Conservation (phyloP, 805 yeast species). For the Hanseniaspora meyeri region DNA sequence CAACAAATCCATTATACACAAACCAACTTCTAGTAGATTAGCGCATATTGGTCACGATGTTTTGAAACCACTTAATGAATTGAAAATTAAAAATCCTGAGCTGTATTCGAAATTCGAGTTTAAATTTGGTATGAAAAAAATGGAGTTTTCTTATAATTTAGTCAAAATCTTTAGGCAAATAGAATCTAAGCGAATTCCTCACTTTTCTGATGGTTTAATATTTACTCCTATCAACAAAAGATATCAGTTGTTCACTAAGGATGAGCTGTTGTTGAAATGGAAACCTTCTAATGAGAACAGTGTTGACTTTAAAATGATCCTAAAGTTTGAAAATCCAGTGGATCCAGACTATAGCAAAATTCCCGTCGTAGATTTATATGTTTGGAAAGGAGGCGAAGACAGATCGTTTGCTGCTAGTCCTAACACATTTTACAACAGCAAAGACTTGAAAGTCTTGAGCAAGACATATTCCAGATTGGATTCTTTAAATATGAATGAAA, state of each 20-base stretch:
- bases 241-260: constrained; percentile 72
- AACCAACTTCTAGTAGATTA: constrained; percentile 66
- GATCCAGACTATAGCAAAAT: constrained; percentile 58
- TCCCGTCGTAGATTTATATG: constrained; percentile 55
- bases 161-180: constrained; percentile 60
- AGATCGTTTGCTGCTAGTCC: constrained; percentile 24
- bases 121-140: constrained; percentile 71
- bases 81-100: constrained; percentile 59
- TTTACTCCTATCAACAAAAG: constrained; percentile 86
- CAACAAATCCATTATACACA: constrained; percentile 54
- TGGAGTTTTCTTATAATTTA: constrained; percentile 73
- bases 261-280: constrained; percentile 80
- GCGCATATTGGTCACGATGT: constrained; percentile 77
- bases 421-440: constrained; percentile 24
- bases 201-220: constrained; percentile 85
- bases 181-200: constrained; percentile 50
- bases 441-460: constrained; percentile 27
- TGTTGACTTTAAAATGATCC: constrained; percentile 66
- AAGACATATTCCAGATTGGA: constrained; percentile 53
- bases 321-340: constrained; percentile 20
- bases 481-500: constrained; percentile 47
- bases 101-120: constrained; percentile 70
- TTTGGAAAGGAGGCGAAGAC: constrained; percentile 60
- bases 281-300: constrained; percentile 94
- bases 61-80: constrained; percentile 66